phyloP scores from a whole-genome alignment of 306 rosid species.

The Macrotyloma uniflorum region DNA sequence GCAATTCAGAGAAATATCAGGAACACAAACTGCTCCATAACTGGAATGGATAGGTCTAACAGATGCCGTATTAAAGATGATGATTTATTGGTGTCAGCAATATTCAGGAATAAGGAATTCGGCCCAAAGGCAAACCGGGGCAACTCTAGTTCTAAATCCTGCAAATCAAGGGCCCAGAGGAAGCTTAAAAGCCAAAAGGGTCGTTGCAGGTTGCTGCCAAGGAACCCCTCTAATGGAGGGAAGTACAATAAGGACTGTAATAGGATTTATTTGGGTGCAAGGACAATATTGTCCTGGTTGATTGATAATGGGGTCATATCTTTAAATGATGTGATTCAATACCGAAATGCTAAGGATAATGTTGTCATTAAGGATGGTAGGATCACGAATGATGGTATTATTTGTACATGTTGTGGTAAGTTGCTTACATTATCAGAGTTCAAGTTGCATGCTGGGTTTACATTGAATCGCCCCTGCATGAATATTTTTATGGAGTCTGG shows the following conservation, averaged over 20 bases:
- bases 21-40: constrained; percentile 50
- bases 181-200: constrained; percentile 68
- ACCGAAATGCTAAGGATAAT: constrained; percentile 67
- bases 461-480: constrained; percentile 79
- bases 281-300: constrained; percentile 91
- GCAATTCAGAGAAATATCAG: constrained; percentile 46
- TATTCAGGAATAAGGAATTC: constrained; percentile 68
- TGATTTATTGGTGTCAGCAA: constrained; percentile 88
- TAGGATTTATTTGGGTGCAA: constrained; percentile 60
- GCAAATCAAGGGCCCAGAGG: constrained; percentile 57
- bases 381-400: constrained; percentile 77
- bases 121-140: constrained; percentile 44
- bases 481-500: constrained; percentile 94
- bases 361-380: constrained; percentile 75
- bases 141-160: constrained; percentile 53
- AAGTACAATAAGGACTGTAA: constrained; percentile 71
- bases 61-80: constrained; percentile 84
- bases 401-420: constrained; percentile 79
- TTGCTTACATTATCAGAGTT: constrained; percentile 73
- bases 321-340: constrained; percentile 74
- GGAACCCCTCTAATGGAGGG: constrained; percentile 70
- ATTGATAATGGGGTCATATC: constrained; percentile 73
- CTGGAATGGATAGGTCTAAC: constrained; percentile 51
- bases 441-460: constrained; percentile 86
- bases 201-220: constrained; percentile 76